phyloP scores from a whole-genome alignment of 1,284 basidiomycete genomes.

The Trichosporon asahii region DNA sequence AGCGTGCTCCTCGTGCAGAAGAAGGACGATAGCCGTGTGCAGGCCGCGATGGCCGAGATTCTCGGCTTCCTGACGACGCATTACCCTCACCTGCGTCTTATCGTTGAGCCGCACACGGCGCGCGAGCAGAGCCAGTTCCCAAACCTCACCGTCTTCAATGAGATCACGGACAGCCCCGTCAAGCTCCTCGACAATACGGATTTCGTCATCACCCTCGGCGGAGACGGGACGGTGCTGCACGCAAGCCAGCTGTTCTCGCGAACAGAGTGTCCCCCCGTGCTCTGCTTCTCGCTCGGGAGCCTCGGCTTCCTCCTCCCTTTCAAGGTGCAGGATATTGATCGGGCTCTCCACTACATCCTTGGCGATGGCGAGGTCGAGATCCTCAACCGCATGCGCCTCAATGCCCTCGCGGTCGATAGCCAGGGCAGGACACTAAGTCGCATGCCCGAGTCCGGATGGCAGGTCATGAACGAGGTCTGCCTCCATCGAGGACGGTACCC shows the following conservation, averaged over 20 bases:
- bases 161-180: background rate
- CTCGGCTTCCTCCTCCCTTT: slow-evolving; percentile 92
- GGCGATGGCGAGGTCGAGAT: slow-evolving; percentile 54
- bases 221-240: slow-evolving; percentile 93
- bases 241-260: slow-evolving; percentile 83
- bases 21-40: slow-evolving; percentile 51
- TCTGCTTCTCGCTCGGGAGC: slow-evolving; percentile 95
- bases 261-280: slow-evolving; percentile 85
- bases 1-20: slow-evolving; percentile 57
- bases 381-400: slow-evolving; percentile 80
- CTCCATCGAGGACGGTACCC: slow-evolving; percentile 87
- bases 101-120: slow-evolving; percentile 46
- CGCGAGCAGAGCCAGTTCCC: slow-evolving; percentile 37
- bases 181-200: slow-evolving; percentile 56
- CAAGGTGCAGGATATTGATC: slow-evolving; percentile 57
- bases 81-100: slow-evolving; percentile 36
- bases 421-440: slow-evolving; percentile 58
- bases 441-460: slow-evolving; percentile 61
- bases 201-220: slow-evolving; percentile 85
- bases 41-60: slow-evolving; percentile 50
- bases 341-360: slow-evolving; percentile 70
- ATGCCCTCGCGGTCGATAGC: slow-evolving; percentile 69
- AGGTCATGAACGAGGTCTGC: slow-evolving; percentile 96
- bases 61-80: slow-evolving; percentile 41
- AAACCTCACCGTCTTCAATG: slow-evolving; percentile 21